Evolutionary conservation across 306 rosid genomes (phyloP), one percentile per base, ranked within the genome.

Genomic region (Prunus padus): DNA sequence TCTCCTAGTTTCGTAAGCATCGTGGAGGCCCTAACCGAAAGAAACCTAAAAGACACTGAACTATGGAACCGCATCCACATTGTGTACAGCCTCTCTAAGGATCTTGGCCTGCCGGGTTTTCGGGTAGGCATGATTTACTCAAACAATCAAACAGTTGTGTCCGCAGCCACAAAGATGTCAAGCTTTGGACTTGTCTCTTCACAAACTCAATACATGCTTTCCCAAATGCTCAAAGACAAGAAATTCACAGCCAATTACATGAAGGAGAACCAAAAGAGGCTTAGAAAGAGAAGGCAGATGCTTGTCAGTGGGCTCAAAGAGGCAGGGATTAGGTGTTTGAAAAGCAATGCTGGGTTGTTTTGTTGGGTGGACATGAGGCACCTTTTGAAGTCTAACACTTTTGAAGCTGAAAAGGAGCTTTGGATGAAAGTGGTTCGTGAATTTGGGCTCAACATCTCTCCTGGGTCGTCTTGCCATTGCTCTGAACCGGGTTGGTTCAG

Each of bases 401-500:
- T 91, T 65, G 89, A 94, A 28, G 91, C 89, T n/a, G 98, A 94
- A 79, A 85, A 82, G 56, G 90, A 86, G 80, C 83, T 94, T 25
- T 94, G 97, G 97, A 89, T 75, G 75, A 87, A 15, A 60, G 83
- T 94, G 33, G 56, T 94, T 8, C 79, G 69, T 37, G 82, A 76
- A 11, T 92, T 88, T 49, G 72, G 87, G 25, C 44, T 94, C 75
- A 94, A 94, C 72, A 82, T 94, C 47, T 94, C 97, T 1, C 91
- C 98, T 0, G 97, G 97, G 0, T 85, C 92, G 16, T 88, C 98
- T 55, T 94, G 90, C 57, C 97, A 94, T 26, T 94, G 98, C 73
- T 70, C 83, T 26, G 97, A 94, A 76, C 96, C 98, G 0, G 98
- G 98, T 3, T 94, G 98, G 98, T 94, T 94, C 66, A 80, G 98